Percentiles rank a stretch among this genome's conserved stretches.
Evolutionary conservation across 305 asterid genomes (phyloP).

Genomic region (Coffea humblotiana): DNA sequence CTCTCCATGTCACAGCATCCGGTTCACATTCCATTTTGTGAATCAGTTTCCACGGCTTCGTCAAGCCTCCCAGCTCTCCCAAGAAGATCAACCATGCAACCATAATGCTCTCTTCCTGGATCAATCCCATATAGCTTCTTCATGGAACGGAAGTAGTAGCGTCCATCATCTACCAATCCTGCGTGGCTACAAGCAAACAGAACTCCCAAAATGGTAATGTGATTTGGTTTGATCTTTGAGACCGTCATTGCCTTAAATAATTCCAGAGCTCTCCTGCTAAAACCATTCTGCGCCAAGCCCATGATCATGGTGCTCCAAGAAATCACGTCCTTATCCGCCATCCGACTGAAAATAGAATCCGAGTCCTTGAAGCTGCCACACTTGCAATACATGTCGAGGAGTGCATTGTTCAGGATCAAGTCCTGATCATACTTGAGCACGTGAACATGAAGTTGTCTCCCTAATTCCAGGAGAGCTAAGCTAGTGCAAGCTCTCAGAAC

Average conservation of each 20-base stretch:
- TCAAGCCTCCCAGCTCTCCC: constrained; percentile 82
- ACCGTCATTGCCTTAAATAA: constrained; percentile 56
- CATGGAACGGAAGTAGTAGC: constrained; percentile 58
- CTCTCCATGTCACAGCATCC: constrained; percentile 75
- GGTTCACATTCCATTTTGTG: constrained; percentile 63
- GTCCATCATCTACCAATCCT: constrained; percentile 70
- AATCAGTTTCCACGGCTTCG: constrained; percentile 55
- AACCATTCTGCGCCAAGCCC: constrained; percentile 81
- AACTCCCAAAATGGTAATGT: constrained; percentile 67
- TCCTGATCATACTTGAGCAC: constrained; percentile 61
- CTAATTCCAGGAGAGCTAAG: constrained; percentile 67
- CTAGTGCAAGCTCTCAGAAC: constrained; percentile 73
- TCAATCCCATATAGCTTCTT: constrained; percentile 56
- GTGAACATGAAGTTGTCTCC: constrained; percentile 76
- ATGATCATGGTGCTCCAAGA: constrained; percentile 94
- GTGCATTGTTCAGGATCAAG: constrained; percentile 69
- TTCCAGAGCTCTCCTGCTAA: constrained; percentile 53
- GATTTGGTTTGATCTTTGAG: constrained; percentile 53
- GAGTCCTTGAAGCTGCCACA: constrained; percentile 71
- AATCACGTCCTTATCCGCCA: constrained; percentile 67
- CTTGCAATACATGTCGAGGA: constrained; percentile 79
- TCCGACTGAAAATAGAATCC: constrained; percentile 44
- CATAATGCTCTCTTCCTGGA: constrained; percentile 80
- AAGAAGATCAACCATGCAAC: constrained; percentile 83
- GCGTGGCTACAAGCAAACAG: constrained; percentile 87